These are phyloP conservation scores for Cyclostephanos tholiformis DNA, from an alignment of 108 stramenopile genomes.

Conservation along the genomic window DNA sequence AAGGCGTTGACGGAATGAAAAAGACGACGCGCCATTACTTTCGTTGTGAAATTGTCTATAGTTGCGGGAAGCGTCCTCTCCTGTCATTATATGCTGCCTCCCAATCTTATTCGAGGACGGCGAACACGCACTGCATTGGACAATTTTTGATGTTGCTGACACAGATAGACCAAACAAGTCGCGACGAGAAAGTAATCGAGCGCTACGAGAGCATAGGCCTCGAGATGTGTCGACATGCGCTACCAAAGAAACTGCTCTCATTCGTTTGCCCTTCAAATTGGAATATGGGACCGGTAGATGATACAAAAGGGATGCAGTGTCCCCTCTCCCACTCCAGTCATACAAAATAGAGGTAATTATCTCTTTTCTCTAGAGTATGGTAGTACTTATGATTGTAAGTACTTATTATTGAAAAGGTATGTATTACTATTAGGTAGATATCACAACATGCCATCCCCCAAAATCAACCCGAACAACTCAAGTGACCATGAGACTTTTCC, in stretches of 20 bases:
- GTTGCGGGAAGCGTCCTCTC: background rate
- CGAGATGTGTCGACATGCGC: background rate
- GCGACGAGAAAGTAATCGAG: slow-evolving; percentile 5
- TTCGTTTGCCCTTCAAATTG: no score
- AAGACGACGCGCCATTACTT: background rate
- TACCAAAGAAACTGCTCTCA: no score
- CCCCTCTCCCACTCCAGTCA: no score
- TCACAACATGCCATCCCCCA: no score
- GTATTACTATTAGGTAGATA: no score
- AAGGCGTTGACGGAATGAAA: slow-evolving; percentile 24
- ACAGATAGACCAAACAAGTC: background rate
- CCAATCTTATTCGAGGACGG: background rate
- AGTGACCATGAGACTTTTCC: slow-evolving; percentile 10
- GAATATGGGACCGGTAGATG: no score
- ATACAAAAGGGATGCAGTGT: no score
- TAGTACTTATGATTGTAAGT: no score
- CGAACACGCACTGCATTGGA: background rate
- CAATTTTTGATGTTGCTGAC: background rate
- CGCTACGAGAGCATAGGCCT: background rate
- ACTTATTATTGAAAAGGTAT: no score
- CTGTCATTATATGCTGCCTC: background rate
- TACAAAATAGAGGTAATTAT: no score
- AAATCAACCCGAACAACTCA: no score
- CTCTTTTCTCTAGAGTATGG: no score
- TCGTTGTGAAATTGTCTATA: background rate